A percentile compares a stretch with the other conserved stretches of the same genome.
These are phyloP conservation scores for Spatholobus suberectus DNA, from an alignment of 306 rosid genomes.

Conservation along the genomic window DNA sequence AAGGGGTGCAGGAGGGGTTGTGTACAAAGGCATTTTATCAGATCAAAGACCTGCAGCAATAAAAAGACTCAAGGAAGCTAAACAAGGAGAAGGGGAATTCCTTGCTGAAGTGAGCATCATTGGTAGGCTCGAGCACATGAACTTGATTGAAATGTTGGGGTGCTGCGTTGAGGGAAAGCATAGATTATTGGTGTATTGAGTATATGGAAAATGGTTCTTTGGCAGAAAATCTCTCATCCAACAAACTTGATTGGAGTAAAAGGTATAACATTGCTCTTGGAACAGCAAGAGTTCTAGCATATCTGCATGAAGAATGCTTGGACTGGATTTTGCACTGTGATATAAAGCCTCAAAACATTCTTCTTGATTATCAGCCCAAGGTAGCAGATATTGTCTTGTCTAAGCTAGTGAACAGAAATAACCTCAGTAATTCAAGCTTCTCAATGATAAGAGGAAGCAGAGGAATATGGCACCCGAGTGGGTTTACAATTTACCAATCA, in stretches of 20 bases:
- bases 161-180: slow-evolving; percentile 1
- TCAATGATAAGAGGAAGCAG: slow-evolving; percentile 65
- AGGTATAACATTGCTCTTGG: slow-evolving; percentile 5
- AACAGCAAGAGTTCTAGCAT: neutral
- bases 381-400: neutral
- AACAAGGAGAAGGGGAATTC: slow-evolving; percentile 16
- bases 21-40: neutral
- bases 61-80: neutral
- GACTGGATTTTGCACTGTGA: slow-evolving; percentile 14
- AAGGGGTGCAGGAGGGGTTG: neutral
- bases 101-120: slow-evolving; percentile 7
- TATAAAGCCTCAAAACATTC: slow-evolving; percentile 12
- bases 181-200: neutral
- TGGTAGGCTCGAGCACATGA: slow-evolving; percentile 10
- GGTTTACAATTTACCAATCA: slow-evolving; percentile 4
- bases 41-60: neutral
- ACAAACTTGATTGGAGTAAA: neutral
- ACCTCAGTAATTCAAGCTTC: slow-evolving; percentile 20
- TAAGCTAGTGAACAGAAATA: neutral
- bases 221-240: neutral
- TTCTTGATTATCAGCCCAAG: slow-evolving; percentile 7
- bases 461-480: slow-evolving; percentile 51
- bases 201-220: neutral
- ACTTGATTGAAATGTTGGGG: slow-evolving; percentile 19
- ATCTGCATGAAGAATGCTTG: slow-evolving; percentile 12